These are phyloP conservation scores for Penicillium parvum DNA, from an alignment of 495 filamentous ascomycete species.

Conservation along the genomic window DNA sequence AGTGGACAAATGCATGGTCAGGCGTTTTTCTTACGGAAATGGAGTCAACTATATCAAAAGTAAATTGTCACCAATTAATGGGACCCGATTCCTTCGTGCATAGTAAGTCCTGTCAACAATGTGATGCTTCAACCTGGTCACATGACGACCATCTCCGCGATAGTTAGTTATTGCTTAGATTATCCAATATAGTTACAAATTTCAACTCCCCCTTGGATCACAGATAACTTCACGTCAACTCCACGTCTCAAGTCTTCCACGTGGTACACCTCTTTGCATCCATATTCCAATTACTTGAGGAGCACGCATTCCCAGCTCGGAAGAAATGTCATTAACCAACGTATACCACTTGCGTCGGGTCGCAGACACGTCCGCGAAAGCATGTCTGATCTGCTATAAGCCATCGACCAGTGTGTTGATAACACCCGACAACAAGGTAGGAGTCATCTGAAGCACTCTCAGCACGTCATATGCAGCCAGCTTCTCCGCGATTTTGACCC, in stretches of 20 bases:
- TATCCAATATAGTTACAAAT: too few species aligned
- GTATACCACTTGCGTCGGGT: slow-evolving; percentile 84
- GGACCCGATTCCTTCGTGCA: neutral
- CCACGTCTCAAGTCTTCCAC: neutral
- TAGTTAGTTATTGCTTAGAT: too few species aligned
- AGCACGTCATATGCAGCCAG: too few species aligned
- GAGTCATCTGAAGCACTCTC: neutral
- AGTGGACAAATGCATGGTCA: slow-evolving; percentile 29
- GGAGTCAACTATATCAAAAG: neutral
- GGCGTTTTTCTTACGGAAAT: slow-evolving; percentile 17
- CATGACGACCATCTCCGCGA: slow-evolving; percentile 10
- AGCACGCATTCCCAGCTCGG: neutral
- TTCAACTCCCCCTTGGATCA: too few species aligned
- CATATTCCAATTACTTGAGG: too few species aligned
- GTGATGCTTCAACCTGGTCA: slow-evolving; percentile 3
- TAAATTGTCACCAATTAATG: neutral
- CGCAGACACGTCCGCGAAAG: slow-evolving; percentile 73
- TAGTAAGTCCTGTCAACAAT: neutral
- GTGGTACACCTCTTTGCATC: neutral
- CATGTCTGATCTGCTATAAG: slow-evolving; percentile 90
- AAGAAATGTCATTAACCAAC: slow-evolving; percentile 63
- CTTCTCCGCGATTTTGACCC: neutral
- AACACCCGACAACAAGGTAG: slow-evolving; percentile 84
- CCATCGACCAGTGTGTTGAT: slow-evolving; percentile 81
- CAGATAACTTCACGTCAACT: slow-evolving; percentile 8